These are phyloP conservation scores for Ambrosia trifida DNA, from an alignment of 129 eudicot species.

Conservation along the genomic window DNA sequence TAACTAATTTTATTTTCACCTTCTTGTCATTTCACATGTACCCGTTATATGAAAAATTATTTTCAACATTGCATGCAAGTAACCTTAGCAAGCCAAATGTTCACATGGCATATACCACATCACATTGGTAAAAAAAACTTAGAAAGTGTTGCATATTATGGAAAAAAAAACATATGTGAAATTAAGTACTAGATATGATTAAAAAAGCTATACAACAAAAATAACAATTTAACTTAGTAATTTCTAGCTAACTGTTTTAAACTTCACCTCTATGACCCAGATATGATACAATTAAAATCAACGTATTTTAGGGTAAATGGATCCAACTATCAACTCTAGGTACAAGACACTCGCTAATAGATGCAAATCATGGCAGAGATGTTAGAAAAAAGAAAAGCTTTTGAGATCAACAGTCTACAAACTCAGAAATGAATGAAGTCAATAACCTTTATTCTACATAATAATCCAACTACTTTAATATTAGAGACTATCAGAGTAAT, in stretches of 20 bases:
- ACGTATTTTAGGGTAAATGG: not conserved
- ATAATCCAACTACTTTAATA: not conserved
- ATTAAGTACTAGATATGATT: not conserved
- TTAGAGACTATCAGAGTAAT: not conserved
- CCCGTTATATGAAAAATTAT: not conserved
- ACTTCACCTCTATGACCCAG: not conserved
- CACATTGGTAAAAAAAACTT: not conserved
- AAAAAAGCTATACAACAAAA: not conserved
- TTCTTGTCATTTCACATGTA: not conserved
- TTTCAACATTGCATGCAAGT: not conserved
- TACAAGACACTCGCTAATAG: conserved; percentile 1
- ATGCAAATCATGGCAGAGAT: conserved; percentile 5
- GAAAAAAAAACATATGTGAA: not conserved
- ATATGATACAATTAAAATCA: not conserved
- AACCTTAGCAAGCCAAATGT: not conserved
- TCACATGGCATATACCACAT: not conserved
- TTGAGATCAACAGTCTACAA: not conserved
- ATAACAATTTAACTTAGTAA: not conserved
- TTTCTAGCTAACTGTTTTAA: not conserved
- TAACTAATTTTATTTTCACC: not conserved
- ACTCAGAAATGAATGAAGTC: not conserved
- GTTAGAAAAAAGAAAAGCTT: not conserved
- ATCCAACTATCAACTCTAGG: not conserved
- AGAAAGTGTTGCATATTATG: not conserved
- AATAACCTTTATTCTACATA: not conserved